A percentile compares a stretch with the other conserved stretches of the same genome.
These are phyloP conservation scores for Leishmania gerbilli DNA, from an alignment of 208 protist species.

Conservation along the genomic window DNA sequence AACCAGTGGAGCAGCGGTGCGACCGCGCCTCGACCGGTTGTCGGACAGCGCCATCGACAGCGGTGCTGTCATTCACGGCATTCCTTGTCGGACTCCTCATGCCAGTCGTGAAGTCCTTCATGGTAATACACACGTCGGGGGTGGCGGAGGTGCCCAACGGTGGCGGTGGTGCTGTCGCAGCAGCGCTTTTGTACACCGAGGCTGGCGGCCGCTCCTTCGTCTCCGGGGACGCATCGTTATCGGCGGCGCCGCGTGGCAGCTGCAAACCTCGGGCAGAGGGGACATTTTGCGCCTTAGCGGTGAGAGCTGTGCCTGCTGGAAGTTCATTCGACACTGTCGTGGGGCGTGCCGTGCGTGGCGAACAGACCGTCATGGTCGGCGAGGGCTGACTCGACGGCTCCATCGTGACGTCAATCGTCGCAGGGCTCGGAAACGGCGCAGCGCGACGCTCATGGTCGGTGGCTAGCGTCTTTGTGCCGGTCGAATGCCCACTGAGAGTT, in stretches of 20 bases:
- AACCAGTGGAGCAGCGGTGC: not conserved
- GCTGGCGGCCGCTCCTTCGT: not conserved
- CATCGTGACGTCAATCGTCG: not conserved
- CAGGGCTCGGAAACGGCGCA: not conserved
- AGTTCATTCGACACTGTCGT: not conserved
- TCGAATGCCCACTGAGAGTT: not conserved
- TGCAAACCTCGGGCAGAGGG: not conserved
- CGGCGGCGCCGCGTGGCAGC: not conserved
- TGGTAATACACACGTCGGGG: not conserved
- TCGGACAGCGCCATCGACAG: not conserved
- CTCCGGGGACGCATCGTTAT: not conserved
- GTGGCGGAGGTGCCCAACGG: not conserved
- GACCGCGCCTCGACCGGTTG: not conserved
- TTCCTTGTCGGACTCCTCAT: not conserved
- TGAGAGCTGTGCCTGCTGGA: not conserved
- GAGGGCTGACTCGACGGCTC: not conserved
- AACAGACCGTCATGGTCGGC: not conserved
- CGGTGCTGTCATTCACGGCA: not conserved
- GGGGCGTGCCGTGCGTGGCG: not conserved
- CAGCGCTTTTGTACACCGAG: not conserved
- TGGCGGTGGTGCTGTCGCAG: not conserved
- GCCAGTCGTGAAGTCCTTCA: not conserved
- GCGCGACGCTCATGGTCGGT: not conserved
- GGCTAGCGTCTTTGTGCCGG: not conserved
- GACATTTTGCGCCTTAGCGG: not conserved